These are phyloP conservation scores for Teunomyces tritomae DNA, from an alignment of 805 yeast genomes.

Conservation along the genomic window DNA sequence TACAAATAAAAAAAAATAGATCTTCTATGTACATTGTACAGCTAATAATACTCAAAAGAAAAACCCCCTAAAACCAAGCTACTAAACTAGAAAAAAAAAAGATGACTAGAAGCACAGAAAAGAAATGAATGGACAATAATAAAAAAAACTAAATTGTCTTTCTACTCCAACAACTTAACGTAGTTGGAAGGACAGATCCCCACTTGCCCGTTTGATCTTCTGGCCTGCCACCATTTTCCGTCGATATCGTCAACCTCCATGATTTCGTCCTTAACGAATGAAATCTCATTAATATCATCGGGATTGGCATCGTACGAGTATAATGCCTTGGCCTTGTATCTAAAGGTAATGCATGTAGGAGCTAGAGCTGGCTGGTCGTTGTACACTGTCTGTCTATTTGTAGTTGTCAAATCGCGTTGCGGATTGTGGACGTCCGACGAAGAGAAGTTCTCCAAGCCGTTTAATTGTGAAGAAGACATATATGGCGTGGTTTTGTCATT, in stretches of 20 bases:
- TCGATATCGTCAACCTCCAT: conserved; percentile 87
- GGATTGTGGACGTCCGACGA: conserved; percentile 28
- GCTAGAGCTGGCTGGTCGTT: conserved; percentile 19
- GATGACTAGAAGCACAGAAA: neutral
- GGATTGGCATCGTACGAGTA: conserved; percentile 88
- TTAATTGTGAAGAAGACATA: conserved; percentile 54
- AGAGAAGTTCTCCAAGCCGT: conserved; percentile 58
- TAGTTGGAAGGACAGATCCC: conserved; percentile 97
- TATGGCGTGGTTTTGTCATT: conserved; percentile 33
- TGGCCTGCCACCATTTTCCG: conserved; percentile 99
- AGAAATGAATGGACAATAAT: neutral
- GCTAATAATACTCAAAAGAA: conserved; percentile 1
- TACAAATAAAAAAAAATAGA: neutral
- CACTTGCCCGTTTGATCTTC: conserved; percentile 82
- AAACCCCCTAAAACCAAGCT: conserved; percentile 1
- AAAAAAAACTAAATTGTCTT: neutral
- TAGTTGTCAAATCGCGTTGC: conserved; percentile 29
- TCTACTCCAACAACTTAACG: conserved; percentile 64
- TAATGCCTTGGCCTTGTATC: conserved; percentile 82
- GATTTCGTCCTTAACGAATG: conserved; percentile 88
- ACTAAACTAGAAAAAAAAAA: neutral
- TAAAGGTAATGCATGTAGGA: conserved; percentile 46
- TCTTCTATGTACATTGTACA: neutral
- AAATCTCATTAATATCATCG: conserved; percentile 88
- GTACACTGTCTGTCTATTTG: conserved; percentile 21